Percentiles rank a stretch among this genome's conserved stretches.
Evolutionary conservation across 768 basidiomycete species (phyloP).

Genomic region (Hirschioporus abietinus): DNA sequence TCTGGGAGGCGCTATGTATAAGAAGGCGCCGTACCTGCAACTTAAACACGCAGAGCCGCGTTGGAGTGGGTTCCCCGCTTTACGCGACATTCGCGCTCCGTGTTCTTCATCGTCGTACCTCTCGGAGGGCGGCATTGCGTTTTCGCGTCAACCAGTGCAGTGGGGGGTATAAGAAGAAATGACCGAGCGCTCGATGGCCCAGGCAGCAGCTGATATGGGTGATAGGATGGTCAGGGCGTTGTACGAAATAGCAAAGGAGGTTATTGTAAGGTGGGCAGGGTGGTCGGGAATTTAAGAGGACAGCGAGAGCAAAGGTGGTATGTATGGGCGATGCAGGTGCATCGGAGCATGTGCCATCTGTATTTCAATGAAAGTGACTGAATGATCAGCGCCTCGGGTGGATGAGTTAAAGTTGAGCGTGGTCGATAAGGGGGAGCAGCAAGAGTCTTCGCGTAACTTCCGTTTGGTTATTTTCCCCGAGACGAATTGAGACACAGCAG

Average conservation of each 20-base stretch:
- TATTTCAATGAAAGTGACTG: not conserved
- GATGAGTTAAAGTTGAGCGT: not conserved
- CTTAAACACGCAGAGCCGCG: slow-evolving; percentile 41
- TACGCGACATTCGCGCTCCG: slow-evolving; percentile 6
- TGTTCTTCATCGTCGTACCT: slow-evolving; percentile 5
- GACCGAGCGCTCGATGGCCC: not conserved
- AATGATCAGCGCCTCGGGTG: not conserved
- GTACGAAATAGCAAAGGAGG: not conserved
- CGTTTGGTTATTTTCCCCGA: not conserved
- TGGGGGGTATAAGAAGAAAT: not conserved
- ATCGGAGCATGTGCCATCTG: slow-evolving; percentile 4
- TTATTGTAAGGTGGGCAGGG: not conserved
- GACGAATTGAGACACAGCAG: not conserved
- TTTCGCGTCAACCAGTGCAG: not conserved
- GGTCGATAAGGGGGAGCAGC: not conserved
- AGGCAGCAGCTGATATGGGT: not conserved
- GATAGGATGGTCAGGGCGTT: not conserved
- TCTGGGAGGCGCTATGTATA: slow-evolving; percentile 6
- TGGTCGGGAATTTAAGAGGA: too few species aligned
- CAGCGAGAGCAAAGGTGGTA: not conserved
- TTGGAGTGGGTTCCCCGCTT: slow-evolving; percentile 22
- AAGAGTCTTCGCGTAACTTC: not conserved
- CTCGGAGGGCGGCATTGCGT: slow-evolving; percentile 8
- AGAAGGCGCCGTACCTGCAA: slow-evolving; percentile 29
- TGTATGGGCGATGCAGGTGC: not conserved